A percentile compares a stretch with the other conserved stretches of the same genome.
Conservation (phyloP, 805 yeast genomes). For the Clavispora phyllophila region DNA sequence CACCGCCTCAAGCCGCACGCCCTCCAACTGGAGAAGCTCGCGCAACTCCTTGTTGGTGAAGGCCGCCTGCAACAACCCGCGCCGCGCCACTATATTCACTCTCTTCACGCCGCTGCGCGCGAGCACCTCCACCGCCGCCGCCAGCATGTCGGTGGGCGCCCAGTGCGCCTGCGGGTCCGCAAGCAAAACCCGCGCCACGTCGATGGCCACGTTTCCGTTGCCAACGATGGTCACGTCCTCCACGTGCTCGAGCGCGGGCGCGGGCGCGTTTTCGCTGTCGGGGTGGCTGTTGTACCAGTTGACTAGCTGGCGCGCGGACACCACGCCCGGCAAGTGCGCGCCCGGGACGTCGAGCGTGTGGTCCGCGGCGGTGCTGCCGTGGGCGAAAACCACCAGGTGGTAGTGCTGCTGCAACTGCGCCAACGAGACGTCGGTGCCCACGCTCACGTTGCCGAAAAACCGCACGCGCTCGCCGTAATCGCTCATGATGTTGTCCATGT, state of each 20-base stretch:
- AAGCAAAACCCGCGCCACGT: slow-evolving; percentile 75
- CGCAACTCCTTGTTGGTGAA: slow-evolving; percentile 90
- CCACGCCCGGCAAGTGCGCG: slow-evolving; percentile 56
- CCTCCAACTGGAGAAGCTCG: slow-evolving; percentile 63
- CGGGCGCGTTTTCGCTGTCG: slow-evolving; percentile 31
- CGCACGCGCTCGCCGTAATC: slow-evolving; percentile 22
- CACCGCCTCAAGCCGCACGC: slow-evolving; percentile 44
- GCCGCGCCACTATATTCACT: slow-evolving; percentile 74
- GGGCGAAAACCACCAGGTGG: slow-evolving; percentile 72
- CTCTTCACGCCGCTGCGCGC: slow-evolving; percentile 49
- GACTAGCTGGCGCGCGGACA: slow-evolving; percentile 80
- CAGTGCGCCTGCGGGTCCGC: slow-evolving; percentile 53
- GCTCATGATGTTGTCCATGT: slow-evolving; percentile 51
- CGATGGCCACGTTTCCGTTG: slow-evolving; percentile 94
- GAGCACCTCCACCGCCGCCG: slow-evolving; percentile 53
- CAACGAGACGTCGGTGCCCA: slow-evolving; percentile 62
- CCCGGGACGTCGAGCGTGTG: slow-evolving; percentile 60
- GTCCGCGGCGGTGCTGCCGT: slow-evolving; percentile 66
- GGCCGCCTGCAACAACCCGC: slow-evolving; percentile 82
- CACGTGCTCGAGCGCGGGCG: slow-evolving; percentile 57
- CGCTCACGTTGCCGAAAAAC: slow-evolving; percentile 66
- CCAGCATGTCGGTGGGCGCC: slow-evolving; percentile 67
- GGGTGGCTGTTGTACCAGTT: slow-evolving; percentile 97
- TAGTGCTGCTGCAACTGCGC: slow-evolving; percentile 48
- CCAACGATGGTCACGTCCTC: slow-evolving; percentile 80